Evolutionary conservation across 192 early-diverging fungal genomes (phyloP), one percentile per base, ranked within the genome.

Genomic region (Funneliformis geosporum): DNA sequence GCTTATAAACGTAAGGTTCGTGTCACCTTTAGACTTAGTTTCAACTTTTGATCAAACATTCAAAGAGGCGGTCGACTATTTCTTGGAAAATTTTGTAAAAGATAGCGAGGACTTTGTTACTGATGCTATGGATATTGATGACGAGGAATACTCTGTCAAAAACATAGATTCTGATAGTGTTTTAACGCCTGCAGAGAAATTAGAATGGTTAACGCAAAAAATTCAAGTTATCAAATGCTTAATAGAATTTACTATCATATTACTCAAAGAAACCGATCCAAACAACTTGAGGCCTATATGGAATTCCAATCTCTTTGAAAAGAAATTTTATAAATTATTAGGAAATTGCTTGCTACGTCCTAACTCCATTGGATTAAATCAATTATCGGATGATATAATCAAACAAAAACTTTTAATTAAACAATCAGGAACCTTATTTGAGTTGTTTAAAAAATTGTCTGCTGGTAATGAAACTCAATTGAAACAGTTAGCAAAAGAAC

Each of bases 301-400:
- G 39, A 33, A 50, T 5, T 64, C 79, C 2, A 79, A 69, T 12
- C 44, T 90, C 59, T 71, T 83, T 76, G 84, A 79, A 40, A 50
- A 82, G 0, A 38, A 65, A 10, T 88, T 91, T 67, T 90, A 81
- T 25, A 42, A 60, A 4, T 65, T 88, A 11, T 78, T 89, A n/a
- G 89, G 84, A 0, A 38, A 60, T 21, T 87, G 82, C 33, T 74
- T 91, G 2, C 88, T 91, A 67, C 79, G 80, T 39, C 87, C 88
- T 2, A 81, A 83, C 38, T 81, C 60, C 33, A 82, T 86, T 5
- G 85, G 81, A 79, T 82, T 80, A 8, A 79, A 84, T 14, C 73
- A 82, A 33, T 67, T 83, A 0, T 44, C 80, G 27, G 83, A 79
- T 73, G 74, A 80, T 18, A 75, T 64, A 16, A 60, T 77, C 21